These are phyloP conservation scores for Ophiostoma ulmi DNA, from an alignment of 2,329 filamentous ascomycete species.

Conservation along the genomic window DNA sequence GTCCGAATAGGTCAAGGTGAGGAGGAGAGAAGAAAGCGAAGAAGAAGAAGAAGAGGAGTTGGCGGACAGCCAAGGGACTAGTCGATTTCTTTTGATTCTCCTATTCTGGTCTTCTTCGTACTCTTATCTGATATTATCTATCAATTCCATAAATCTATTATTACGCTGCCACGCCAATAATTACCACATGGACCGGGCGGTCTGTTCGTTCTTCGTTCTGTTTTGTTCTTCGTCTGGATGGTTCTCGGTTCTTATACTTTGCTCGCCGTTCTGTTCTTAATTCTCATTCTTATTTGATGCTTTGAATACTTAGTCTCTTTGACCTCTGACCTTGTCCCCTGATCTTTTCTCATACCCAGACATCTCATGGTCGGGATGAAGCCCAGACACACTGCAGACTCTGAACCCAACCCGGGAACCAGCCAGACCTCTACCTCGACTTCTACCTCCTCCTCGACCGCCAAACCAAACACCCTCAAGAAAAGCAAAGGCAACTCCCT, in stretches of 20 bases:
- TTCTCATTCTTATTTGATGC: background rate
- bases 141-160: background rate
- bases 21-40: background rate
- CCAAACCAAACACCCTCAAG: conserved; percentile 6
- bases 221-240: background rate
- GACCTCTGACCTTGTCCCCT: background rate
- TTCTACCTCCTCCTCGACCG: background rate
- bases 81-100: background rate
- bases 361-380: conserved; percentile 10
- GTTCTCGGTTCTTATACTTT: background rate
- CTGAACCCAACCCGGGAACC: conserved; percentile 15
- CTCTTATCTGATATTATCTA: background rate
- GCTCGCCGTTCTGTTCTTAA: background rate
- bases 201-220: background rate
- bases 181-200: conserved; percentile 7
- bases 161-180: background rate
- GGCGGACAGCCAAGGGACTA: background rate
- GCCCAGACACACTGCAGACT: conserved; percentile 18
- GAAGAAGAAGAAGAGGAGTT: background rate
- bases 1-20: background rate
- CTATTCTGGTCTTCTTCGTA: background rate
- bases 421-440: background rate
- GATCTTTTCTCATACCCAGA: background rate
- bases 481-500: background rate
- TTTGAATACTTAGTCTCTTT: background rate